Evolutionary conservation across 345 rosid genomes (phyloP), one percentile per base, ranked within the genome.

Genomic region (Eutrema yunnanense): DNA sequence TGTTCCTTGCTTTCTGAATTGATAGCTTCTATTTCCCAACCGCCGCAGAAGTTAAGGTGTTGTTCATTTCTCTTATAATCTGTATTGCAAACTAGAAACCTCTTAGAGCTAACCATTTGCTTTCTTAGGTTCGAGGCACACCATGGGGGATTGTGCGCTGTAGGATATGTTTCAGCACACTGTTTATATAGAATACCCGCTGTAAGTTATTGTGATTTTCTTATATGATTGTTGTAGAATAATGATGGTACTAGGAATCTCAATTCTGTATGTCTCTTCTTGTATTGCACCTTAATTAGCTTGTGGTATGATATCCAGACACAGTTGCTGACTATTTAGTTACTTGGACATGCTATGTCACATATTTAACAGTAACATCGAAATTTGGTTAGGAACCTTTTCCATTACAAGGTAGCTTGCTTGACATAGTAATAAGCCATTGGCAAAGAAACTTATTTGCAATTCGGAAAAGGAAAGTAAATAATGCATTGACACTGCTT

Each of bases 131-230:
- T 87, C 77, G 98, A 94, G 82, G 83, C 65, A 54, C 83, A 81
- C 8, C 87, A 94, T 79, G 98, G 98, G 72, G 83, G 85, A 19
- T 63, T 94, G 75, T 91, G 87, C 70, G 91, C 95, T 37, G 59
- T 84, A 61, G 98, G 98, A 84, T 91, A 84, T 79, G 82, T 87
- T 53, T 76, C 88, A 60, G 96, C 98, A 14, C 92, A 89, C 77
- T 84, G 83, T 67, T 65, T 86, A 42, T 77, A 83, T 30, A 84
- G 82, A 73, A 73, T 62, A 2, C 83, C 87, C 50, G 50, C 86
- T 64, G 98, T 94, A 84, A 84, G 88, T 86, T 71, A 59, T 69
- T 55, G 13, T 40, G 46, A 13, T 42, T 29, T 6, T 46, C 72
- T 8, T 56, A 19, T 29, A 67, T 48, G 44, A 22, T 73, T 16